Base-by-base conservation (phyloP, 2,329 filamentous ascomycete species). In the Hypoxylon sp. region DNA sequence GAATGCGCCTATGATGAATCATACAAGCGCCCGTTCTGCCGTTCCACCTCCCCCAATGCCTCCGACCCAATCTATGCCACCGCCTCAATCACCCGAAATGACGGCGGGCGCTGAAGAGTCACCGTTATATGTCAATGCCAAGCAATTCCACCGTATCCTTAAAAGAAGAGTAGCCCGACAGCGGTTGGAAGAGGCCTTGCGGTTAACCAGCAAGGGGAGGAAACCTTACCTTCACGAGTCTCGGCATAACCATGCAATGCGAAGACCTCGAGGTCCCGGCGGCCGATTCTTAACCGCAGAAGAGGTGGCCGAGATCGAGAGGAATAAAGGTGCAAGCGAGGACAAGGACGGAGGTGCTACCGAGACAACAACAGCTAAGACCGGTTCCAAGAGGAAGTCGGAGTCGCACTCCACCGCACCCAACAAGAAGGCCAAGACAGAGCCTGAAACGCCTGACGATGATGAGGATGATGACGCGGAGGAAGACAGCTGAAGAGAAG, bases 191-290 rank as follows among this genome's bases (percentile, higher is more conserved):
- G 96, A 99, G 80, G 93, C 94, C 60, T 83, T 99, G 47, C 90
- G 96, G 46, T 83, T 98, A 64, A 98, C 96, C 0, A 97, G 92
- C 9, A 99, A 99, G 82, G 95, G 95, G 26, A 90, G 96, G 37
- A 98, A 98, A 82, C 96, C 96, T 3, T 99, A 99, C 77, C 86
- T 99, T 33, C 96, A 99, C 82, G 96, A 99, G 79, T 98, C 95
- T 26, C 88, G 96, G 77, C 96, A 99, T 80, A 98, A 98, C 78
- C 96, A 99, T 80, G 96, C 96, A 9, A 99, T 99, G 96, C 90
- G 96, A 64, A 87, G 96, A 75, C 96, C 96, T 29, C 90, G 96
- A 78, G 96, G 96, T 14, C 96, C 96, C 0, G 96, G 96, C 58
- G 96, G 96, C 22, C 91, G 96, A 24, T 99, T 99, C 85, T 83